These are phyloP conservation scores for Talaromyces ruber DNA, from an alignment of 495 filamentous ascomycete genomes.

Conservation along the genomic window DNA sequence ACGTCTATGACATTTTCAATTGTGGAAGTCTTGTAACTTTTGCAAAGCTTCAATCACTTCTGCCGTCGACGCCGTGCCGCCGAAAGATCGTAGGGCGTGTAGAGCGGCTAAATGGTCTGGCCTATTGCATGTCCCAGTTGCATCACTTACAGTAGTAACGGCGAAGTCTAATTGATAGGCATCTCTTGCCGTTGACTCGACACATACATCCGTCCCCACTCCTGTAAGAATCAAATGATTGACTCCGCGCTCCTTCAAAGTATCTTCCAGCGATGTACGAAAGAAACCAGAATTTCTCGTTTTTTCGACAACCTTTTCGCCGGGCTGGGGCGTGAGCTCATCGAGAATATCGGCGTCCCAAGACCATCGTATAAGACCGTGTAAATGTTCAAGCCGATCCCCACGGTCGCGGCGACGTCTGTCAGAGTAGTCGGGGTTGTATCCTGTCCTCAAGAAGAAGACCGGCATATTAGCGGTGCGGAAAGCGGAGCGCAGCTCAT, in stretches of 20 bases:
- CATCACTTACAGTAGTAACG: conserved; percentile 15
- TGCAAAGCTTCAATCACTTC: conserved; percentile 6
- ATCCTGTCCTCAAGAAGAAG: conserved; percentile 14
- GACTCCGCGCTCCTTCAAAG: conserved; percentile 11
- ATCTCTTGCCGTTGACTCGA: conserved; percentile 17
- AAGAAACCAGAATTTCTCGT: conserved; percentile 17
- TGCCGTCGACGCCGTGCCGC: conserved; percentile 5
- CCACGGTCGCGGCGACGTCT: conserved; percentile 3
- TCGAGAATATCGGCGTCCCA: conserved; percentile 16
- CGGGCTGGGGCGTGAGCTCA: conserved; percentile 10
- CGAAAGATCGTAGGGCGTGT: conserved; percentile 2
- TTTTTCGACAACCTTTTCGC: conserved; percentile 12
- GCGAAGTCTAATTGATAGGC: conserved; percentile 12
- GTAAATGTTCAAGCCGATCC: conserved; percentile 9
- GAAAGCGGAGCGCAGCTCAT: conserved; percentile 11
- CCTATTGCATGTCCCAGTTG: conserved; percentile 9
- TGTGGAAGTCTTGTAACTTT: conserved; percentile 4
- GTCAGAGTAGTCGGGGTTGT: conserved; percentile 17
- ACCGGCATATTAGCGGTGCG: conserved; percentile 11
- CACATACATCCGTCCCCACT: conserved; percentile 17
- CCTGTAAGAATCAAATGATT: conserved; percentile 16
- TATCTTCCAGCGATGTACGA: conserved; percentile 10
- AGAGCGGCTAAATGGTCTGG: conserved; percentile 7
- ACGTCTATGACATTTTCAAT: conserved; percentile 4
- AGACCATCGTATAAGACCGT: conserved; percentile 15